Evolutionary conservation across 192 early-diverging fungal species (phyloP), one percentile per base, ranked within the genome.

Genomic region (Lobosporangium transversale): DNA sequence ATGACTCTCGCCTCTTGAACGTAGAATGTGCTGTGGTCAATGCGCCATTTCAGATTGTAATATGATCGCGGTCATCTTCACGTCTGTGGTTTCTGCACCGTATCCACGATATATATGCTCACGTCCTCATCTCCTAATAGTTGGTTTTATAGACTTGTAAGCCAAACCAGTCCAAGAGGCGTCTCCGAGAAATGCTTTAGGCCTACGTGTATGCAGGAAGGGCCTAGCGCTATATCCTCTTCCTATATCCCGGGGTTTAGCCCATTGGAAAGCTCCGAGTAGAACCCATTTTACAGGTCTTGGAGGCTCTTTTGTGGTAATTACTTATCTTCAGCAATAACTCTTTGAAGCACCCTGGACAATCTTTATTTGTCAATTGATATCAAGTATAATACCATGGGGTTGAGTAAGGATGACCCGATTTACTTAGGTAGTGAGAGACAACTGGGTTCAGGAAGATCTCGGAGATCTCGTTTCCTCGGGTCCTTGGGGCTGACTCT

Each of bases 201-300:
- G 89, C 29, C 84, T 84, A 21, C n/a, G 68, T 83, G 15, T 76
- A 88, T 15, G 85, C 83, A 18, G 85, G 83, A 26, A 88, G 90
- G 32, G 91, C 92, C 53, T 97, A 94, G 94, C 51, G 93, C 43
- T 90, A 90, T 47, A 95, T 97, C 69, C 83, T 87, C 33, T 68
- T 93, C 32, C 86, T 88, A 44, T 94, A 97, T 62, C 88, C 87
- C 67, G n/a, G n/a, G n/a, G n/a, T n/a, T n/a, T n/a, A n/a, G n/a
- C n/a, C 30, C 93, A 92, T 27, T 91, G 87, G 58, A 63, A 87
- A 40, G 84, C 83, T 26, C 95, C 95, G 66, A 88, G 89, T 2
- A 83, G 84, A 82, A 88, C 12, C 80, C 96, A 32, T 89, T 92
- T 0, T 97, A 93, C 79, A 64, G 70, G 31, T 89, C 95, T 0